Base-by-base conservation (phyloP, 2,329 filamentous ascomycete genomes). In the Leptodontidium sp. region DNA sequence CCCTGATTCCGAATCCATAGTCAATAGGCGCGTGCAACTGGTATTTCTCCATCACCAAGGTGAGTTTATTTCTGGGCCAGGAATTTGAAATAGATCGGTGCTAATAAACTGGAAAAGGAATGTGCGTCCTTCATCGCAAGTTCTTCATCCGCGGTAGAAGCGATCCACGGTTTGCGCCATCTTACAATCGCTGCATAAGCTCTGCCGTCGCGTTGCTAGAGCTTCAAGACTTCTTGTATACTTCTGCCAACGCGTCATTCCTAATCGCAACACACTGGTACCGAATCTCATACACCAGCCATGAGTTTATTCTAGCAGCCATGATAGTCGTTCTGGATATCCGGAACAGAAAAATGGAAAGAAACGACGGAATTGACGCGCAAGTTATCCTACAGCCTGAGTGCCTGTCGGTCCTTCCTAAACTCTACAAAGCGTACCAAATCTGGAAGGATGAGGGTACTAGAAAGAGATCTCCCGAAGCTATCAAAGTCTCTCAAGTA, bases 21-120 rank as follows among this genome's bases (percentile, higher is more conserved):
- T 97, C 68, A 91, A 97, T 81, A 90, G 93, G 63, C 89, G 94
- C 26, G 93, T 94, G 77, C 91, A 91, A 67, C 83, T 97, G 12
- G 67, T 65, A 8, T 74, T 69, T 45, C 65, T 73, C 7, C 69
- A 72, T 38, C 65, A 72, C 35, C 69, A 70, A 50, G 47, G 47
- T 50, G 6, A 50, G 47, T 4, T 1, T 21, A 21, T 50, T 24
- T 24, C n/a, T 5, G 2, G 26, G n/a, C 11, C 47, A n/a, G 15
- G n/a, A 17, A 6, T 47, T 9, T 24, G n/a, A 24, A 50, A 24
- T n/a, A 9, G 5, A 21, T n/a, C 11, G 8, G n/a, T 21, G n/a
- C 47, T 50, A 24, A 50, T 26, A 50, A 2, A 6, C 9, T 5
- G n/a, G n/a, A 24, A 50, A 50, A 50, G 69, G 65, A 40, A 69